phyloP scores from a whole-genome alignment of 2,329 filamentous ascomycete genomes.

The Paracorniculantispora psalliotae region DNA sequence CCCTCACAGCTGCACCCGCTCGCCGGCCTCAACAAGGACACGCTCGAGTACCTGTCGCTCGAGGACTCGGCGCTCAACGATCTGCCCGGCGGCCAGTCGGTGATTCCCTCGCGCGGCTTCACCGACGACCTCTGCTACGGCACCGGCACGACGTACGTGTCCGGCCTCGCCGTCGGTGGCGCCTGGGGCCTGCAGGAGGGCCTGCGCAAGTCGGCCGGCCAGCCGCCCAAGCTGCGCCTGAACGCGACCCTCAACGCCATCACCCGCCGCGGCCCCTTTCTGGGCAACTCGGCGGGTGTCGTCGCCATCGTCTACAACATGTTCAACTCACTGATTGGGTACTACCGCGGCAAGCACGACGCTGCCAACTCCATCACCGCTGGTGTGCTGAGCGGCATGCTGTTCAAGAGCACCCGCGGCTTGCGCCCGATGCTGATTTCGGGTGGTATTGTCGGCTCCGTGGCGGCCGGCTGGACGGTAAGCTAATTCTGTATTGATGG shows the following conservation, averaged over 20 bases:
- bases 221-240: constrained; percentile 83
- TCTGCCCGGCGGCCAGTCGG: constrained; percentile 78
- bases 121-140: constrained; percentile 98
- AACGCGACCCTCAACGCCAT: constrained; percentile 95
- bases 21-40: constrained; percentile 86
- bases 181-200: constrained; percentile 92
- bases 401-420: constrained; percentile 95
- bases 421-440: constrained; percentile 91
- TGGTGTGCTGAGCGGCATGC: constrained; percentile 80
- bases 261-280: constrained; percentile 85
- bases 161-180: constrained; percentile 80
- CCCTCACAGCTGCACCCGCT: constrained; percentile 87
- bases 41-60: constrained; percentile 89
- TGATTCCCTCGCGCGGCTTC: constrained; percentile 92
- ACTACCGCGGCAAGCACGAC: constrained; percentile 80
- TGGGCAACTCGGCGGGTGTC: constrained; percentile 94
- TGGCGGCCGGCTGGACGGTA: constrained; percentile 90
- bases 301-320: constrained; percentile 96
- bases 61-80: constrained; percentile 88
- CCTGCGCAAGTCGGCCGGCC: constrained; percentile 67
- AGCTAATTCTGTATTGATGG: constrained; percentile 41
- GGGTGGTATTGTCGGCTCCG: constrained; percentile 77
- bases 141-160: constrained; percentile 87
- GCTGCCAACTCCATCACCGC: constrained; percentile 82
- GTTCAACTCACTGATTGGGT: constrained; percentile 78